Base-by-base conservation (phyloP, 306 rosid genomes). In the Cyamopsis tetragonoloba region DNA sequence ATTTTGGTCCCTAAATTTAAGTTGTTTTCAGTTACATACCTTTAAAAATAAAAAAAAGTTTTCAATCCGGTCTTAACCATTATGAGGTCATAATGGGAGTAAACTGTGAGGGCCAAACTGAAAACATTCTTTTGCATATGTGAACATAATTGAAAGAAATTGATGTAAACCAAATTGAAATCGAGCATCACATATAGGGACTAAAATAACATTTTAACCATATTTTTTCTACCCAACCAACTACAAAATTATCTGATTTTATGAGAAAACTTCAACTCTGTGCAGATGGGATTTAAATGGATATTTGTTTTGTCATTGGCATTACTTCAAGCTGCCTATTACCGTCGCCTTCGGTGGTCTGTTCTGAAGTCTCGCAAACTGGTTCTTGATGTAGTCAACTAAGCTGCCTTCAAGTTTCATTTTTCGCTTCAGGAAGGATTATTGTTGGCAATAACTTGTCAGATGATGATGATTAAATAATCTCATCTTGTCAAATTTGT, bases 221-320 rank as follows among this genome's bases (percentile, higher is more conserved):
- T n/a, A n/a, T n/a, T n/a, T 19, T 67, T 68, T 55, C 13, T 32
- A 13, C 10, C 20, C 0, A 0, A 34, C 23, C 34, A 34, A 56
- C 15, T 26, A 44, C 32, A 32, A 56, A 17, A 22, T 12, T 63
- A 14, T 64, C 31, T 3, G 22, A 3, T 58, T 35, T 56, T 50
- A 51, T 76, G 15, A 19, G 58, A 1, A 23, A 8, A 62, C 18
- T 48, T 6, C 43, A 27, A 64, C 66, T 28, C 2, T 18, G 50
- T 76, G 72, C 95, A 95, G 99, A 95, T 95, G 99, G 99, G 99
- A 66, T 95, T 95, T 74, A 95, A 95, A 55, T 95, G 97, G 99
- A 95, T 95, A 66, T 95, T 95, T 48, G 95, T 95, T 44, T 86
- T 95, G 17, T 88, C 99, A 22, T 70, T 95, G 67, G 99, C 99